Evolutionary conservation across 768 basidiomycete species (phyloP), one percentile per base, ranked within the genome.

Genomic region (Tulasnella sp.): DNA sequence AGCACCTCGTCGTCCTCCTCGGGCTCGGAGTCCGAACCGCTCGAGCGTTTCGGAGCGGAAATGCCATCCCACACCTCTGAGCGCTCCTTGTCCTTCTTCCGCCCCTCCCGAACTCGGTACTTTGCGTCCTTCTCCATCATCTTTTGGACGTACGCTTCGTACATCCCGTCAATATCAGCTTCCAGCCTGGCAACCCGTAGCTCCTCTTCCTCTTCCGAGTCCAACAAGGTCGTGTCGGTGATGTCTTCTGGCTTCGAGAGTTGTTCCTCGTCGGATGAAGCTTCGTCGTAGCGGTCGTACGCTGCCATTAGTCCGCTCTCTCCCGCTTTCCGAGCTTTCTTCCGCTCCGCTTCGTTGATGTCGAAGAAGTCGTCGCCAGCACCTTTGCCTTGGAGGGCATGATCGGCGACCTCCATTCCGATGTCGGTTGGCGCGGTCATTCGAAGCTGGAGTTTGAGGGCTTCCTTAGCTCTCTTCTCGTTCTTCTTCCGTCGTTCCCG

Each of bases 341-440:
- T 81, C 76, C 82, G 81, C 78, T 90, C 88, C 5, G 88, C 86
- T 59, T 84, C 82, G 65, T 83, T 87, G 47, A 98, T 85, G 77
- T 95, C 93, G 77, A 98, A 98, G 29, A 97, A 83, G 76, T 98
- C 95, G 32, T 89, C 71, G 64, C 11, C 69, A 29, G 44, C 90
- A 76, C 91, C 89, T 6, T 91, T 92, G 29, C 86, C 78, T n/a
- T 81, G 83, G 19, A 96, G 83, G 17, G 90, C 84, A 2, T 87
- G 81, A 75, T 96, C 94, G 68, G 86, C 83, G 76, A 91, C 90
- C 77, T 94, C 92, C 73, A 95, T 80, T 78, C 95, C 95, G 75
- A 98, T 95, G 76, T 98, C 97, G 75, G 95, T 82, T n/a, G 97
- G 97, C 22, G 94, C 94, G 14, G 91, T 92, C 97, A 99, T 99